Conservation (phyloP, 1,139 yeast species). For the Yamadazyma songkhlaensis region DNA sequence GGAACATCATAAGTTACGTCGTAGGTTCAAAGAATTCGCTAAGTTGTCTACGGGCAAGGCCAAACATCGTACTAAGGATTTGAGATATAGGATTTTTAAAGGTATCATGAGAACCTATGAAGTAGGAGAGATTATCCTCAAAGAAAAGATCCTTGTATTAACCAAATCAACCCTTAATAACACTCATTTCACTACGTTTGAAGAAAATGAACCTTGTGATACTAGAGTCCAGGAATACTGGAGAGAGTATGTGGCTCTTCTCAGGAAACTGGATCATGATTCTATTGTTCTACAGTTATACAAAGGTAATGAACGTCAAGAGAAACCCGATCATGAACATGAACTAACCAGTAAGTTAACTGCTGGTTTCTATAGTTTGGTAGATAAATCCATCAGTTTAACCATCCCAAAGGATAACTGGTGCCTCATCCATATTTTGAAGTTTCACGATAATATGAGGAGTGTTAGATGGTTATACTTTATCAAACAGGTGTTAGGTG, state of each 20-base stretch:
- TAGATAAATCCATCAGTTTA: conserved; percentile 68
- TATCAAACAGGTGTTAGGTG: conserved; percentile 43
- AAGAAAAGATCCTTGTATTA: conserved; percentile 65
- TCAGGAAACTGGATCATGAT: conserved; percentile 53
- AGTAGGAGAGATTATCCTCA: conserved; percentile 61
- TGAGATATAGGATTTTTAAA: conserved; percentile 19
- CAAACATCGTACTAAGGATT: conserved; percentile 15
- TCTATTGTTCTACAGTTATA: conserved; percentile 66
- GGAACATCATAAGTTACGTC: conserved; percentile 21
- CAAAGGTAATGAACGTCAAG: conserved; percentile 32
- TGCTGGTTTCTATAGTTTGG: conserved; percentile 57
- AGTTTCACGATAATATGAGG: conserved; percentile 49
- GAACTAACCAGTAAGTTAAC: conserved; percentile 19
- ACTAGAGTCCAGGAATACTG: conserved; percentile 66
- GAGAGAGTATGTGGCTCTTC: conserved; percentile 70
- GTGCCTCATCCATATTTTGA: conserved; percentile 48
- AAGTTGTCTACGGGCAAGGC: conserved; percentile 22
- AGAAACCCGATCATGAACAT: conserved; percentile 24
- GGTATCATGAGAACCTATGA: conserved; percentile 26
- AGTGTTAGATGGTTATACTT: conserved; percentile 66
- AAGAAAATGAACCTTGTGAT: conserved; percentile 49
- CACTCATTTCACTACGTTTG: conserved; percentile 13
- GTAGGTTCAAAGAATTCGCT: conserved; percentile 23
- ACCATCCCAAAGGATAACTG: conserved; percentile 31
- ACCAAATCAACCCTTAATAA: conserved; percentile 18